Conservation (phyloP, 441 rosid species). For the Metrosideros polymorpha region DNA sequence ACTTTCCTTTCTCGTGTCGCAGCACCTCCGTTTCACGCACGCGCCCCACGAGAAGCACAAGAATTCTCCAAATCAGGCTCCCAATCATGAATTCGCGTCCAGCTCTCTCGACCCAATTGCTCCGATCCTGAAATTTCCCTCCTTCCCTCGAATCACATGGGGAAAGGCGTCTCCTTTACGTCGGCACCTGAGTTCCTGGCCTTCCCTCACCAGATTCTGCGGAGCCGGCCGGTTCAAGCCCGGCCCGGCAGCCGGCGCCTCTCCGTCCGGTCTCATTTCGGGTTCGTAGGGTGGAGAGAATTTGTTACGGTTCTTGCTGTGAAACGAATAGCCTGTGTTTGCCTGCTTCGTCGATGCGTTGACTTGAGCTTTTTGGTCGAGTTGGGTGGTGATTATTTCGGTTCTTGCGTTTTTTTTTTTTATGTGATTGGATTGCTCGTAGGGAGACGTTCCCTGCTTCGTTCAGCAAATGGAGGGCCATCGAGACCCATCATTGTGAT, state of each 20-base stretch:
- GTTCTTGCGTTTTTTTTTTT: neutral
- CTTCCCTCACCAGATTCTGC: neutral
- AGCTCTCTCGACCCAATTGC: neutral
- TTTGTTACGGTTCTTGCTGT: neutral
- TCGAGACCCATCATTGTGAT: slow-evolving; percentile 1
- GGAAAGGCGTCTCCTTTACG: neutral
- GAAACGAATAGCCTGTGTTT: neutral
- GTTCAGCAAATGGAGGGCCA: neutral
- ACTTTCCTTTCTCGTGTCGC: neutral
- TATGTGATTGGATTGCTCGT: neutral
- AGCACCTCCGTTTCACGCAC: neutral
- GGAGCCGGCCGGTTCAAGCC: neutral
- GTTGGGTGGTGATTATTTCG: neutral
- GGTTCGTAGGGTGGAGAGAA: neutral
- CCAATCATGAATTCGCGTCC: neutral
- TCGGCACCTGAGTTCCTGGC: neutral
- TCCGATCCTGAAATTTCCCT: neutral
- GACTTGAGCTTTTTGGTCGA: neutral
- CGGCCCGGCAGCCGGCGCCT: neutral
- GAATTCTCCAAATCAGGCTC: neutral
- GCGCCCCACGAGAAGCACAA: neutral
- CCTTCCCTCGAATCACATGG: neutral
- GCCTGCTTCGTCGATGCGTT: neutral
- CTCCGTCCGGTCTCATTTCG: slow-evolving; percentile 1
- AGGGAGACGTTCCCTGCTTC: slow-evolving; percentile 14